Percentiles rank a stretch among this genome's conserved stretches.
These are phyloP conservation scores for Blastocystis sp. DNA, from an alignment of 352 stramenopile genomes.

Conservation along the genomic window DNA sequence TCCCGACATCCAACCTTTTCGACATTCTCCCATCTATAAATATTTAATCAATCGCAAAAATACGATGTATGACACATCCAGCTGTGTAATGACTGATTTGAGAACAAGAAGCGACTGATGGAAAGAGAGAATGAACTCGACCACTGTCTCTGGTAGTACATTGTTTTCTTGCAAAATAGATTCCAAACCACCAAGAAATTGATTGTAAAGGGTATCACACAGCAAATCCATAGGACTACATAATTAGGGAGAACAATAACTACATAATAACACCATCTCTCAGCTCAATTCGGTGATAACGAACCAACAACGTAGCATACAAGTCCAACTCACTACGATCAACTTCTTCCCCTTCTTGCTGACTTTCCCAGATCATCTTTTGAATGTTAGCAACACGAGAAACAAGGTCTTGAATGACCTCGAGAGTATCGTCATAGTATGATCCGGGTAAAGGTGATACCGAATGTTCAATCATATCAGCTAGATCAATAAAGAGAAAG, in stretches of 20 bases:
- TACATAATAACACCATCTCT: not conserved
- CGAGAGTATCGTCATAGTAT: not conserved
- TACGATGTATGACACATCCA: not conserved
- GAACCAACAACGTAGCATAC: not conserved
- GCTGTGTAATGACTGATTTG: not conserved
- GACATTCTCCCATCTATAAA: not conserved
- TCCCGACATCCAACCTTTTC: not conserved
- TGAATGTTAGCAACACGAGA: not conserved
- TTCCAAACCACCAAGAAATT: not conserved
- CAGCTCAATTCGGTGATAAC: not conserved
- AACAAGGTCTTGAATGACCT: not conserved
- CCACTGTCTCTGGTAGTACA: not conserved
- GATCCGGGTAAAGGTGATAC: not conserved
- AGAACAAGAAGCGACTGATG: not conserved
- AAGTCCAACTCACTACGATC: not conserved
- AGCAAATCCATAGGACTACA: not conserved
- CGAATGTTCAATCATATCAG: not conserved
- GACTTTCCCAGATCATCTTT: not conserved
- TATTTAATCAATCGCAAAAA: not conserved
- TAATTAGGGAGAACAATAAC: not conserved
- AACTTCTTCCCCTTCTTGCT: not conserved
- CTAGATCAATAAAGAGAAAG: constrained; percentile 29
- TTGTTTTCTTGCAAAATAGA: not conserved
- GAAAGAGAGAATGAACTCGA: not conserved
- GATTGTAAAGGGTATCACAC: not conserved